These are phyloP conservation scores for Aspergillus versicolor DNA, from an alignment of 2,329 filamentous ascomycete species.

Conservation along the genomic window DNA sequence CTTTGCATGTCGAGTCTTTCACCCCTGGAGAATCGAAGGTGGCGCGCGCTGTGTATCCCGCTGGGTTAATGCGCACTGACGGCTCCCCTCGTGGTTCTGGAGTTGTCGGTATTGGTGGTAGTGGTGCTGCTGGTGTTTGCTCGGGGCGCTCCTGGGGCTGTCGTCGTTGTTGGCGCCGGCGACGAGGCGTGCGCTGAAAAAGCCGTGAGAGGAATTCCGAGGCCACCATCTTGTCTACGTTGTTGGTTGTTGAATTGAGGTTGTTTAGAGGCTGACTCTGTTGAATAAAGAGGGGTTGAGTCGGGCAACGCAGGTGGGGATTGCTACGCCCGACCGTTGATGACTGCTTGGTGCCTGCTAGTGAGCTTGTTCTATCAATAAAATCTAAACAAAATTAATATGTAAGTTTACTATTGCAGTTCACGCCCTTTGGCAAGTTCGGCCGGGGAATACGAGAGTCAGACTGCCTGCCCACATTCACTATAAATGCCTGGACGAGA, in stretches of 20 bases:
- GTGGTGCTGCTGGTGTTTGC: neutral
- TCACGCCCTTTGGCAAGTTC: too few relatives aligned
- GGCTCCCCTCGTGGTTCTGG: neutral
- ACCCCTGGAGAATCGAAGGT: conserved; percentile 5
- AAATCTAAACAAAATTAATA: too few relatives aligned
- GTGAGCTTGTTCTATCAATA: too few relatives aligned
- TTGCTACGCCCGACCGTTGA: too few relatives aligned
- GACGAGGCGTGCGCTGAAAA: neutral
- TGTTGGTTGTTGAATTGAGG: neutral
- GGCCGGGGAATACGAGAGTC: too few relatives aligned
- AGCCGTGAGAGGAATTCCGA: neutral
- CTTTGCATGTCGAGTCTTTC: neutral
- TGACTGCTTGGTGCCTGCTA: too few relatives aligned
- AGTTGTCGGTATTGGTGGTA: neutral
- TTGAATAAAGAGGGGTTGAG: too few relatives aligned
- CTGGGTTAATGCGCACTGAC: neutral
- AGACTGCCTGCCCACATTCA: too few relatives aligned
- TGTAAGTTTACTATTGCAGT: too few relatives aligned
- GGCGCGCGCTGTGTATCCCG: conserved; percentile 8
- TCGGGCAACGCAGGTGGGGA: too few relatives aligned
- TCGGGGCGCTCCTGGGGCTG: neutral
- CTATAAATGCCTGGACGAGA: too few relatives aligned
- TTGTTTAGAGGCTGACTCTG: too few relatives aligned
- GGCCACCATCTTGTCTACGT: neutral
- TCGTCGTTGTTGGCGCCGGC: neutral